Base-by-base conservation (phyloP, 192 early-diverging fungal species). In the Powellomyces hirtus region DNA sequence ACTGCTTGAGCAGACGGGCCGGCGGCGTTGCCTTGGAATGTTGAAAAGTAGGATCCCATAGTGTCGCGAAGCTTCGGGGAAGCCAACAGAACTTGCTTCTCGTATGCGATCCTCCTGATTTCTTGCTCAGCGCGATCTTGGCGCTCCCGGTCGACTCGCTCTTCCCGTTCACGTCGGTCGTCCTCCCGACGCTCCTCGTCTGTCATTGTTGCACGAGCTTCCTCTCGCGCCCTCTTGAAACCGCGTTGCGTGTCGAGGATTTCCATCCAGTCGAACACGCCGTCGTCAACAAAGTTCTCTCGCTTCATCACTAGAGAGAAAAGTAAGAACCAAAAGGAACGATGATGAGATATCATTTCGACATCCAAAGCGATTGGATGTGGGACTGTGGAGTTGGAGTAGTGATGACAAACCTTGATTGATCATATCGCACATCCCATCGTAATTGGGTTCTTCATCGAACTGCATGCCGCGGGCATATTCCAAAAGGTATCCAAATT, bases 371-470 rank as follows among this genome's bases (percentile, higher is more conserved):
- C n/a, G n/a, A n/a, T n/a, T n/a, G n/a, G n/a, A n/a, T n/a, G n/a
- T n/a, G n/a, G n/a, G n/a, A n/a, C n/a, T n/a, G n/a, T n/a, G n/a
- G n/a, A n/a, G n/a, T n/a, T n/a, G n/a, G n/a, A n/a, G n/a, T n/a
- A n/a, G 18, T 27, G 10, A 22, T 29, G 69, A 61, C 61, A 46
- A 42, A 84, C 85, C 91, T 66, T 91, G 89, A 68, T 88, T 89
- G 53, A 98, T 91, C 52, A 98, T 75, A 10, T 88, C 88, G 61
- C 91, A 80, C 69, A 96, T 77, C 63, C 93, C 96, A 71, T 94
- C 91, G 78, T 98, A 98, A 80, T 98, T 94, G 16, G 96, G 96
- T n/a, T 88, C 87, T 74, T 98, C 94, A 58, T 98, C 96, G 73
- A 98, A 98, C 42, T 88, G 91, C 30, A 96, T 81, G 73, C 91